Percentiles rank a stretch among this genome's conserved stretches.
Conservation (phyloP, 2,329 filamentous ascomycete genomes). For the Camptophora hylomeconis region DNA sequence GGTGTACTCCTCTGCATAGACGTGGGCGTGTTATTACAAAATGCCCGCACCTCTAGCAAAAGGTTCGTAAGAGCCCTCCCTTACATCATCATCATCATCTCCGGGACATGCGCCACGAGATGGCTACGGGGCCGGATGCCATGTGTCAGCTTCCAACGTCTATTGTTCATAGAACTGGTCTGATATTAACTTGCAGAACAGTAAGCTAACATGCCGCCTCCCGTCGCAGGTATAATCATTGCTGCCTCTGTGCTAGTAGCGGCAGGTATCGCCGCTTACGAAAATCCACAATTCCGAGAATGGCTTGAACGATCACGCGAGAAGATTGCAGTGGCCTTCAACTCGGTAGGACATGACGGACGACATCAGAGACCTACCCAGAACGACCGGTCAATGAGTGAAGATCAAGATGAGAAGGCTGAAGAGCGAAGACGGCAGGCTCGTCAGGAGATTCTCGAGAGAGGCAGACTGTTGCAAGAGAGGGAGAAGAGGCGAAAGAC, state of each 20-base stretch:
- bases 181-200: no score
- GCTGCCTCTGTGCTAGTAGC: conserved; percentile 48
- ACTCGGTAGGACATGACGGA: conserved; percentile 45
- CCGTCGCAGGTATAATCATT: conserved; percentile 44
- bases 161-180: conserved; percentile 5
- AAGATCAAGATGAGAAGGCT: conserved; percentile 30
- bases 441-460: conserved; percentile 32
- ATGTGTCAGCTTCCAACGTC: neutral
- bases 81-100: conserved; percentile 15
- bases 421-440: conserved; percentile 31
- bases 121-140: conserved; percentile 2
- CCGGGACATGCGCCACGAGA: conserved; percentile 6
- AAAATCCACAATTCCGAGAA: conserved; percentile 49
- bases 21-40: no score
- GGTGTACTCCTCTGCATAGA: neutral
- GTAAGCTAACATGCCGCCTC: no score
- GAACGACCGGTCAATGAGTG: conserved; percentile 35
- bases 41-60: conserved; percentile 37
- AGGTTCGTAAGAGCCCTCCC: conserved; percentile 24
- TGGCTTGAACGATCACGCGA: conserved; percentile 50
- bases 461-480: conserved; percentile 28
- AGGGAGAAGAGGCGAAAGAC: conserved; percentile 19
- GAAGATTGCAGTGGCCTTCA: conserved; percentile 46
- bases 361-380: conserved; percentile 15
- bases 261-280: conserved; percentile 49